A percentile compares a stretch with the other conserved stretches of the same genome.
Evolutionary conservation across 2,329 filamentous ascomycete species (phyloP).

Genomic region (Pseudocercospora vitis): DNA sequence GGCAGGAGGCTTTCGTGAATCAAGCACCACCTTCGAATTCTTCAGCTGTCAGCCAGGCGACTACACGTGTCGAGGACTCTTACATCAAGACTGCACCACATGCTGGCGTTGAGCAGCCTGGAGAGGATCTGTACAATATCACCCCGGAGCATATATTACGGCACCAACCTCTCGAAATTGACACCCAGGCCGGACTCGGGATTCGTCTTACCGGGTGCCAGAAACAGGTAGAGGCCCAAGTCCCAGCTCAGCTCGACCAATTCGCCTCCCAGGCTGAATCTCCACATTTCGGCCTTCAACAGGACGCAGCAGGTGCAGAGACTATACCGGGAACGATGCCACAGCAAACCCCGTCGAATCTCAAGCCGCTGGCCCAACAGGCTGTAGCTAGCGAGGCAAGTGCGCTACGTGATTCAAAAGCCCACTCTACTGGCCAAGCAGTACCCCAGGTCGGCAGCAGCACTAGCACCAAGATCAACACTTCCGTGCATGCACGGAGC

Average conservation of each 20-base stretch:
- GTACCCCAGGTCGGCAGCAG: not conserved
- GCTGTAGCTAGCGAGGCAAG: not conserved
- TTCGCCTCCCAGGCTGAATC: too few relatives aligned
- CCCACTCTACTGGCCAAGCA: not conserved
- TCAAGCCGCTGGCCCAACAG: constrained; percentile 7
- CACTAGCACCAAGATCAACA: not conserved
- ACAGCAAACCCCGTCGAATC: constrained; percentile 11
- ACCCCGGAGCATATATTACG: constrained; percentile 21
- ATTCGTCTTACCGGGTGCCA: too few relatives aligned
- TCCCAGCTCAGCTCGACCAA: too few relatives aligned
- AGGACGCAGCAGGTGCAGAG: too few relatives aligned
- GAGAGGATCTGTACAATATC: constrained; percentile 22
- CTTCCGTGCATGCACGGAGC: not conserved
- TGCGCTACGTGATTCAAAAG: not conserved
- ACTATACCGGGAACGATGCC: not conserved
- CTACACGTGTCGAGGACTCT: constrained; percentile 8
- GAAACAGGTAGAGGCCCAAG: too few relatives aligned
- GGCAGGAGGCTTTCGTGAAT: not conserved
- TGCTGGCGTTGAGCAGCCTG: constrained; percentile 3
- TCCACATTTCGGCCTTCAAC: too few relatives aligned
- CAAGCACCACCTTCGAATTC: not conserved
- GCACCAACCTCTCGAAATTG: not conserved
- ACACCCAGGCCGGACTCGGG: not conserved
- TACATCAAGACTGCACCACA: not conserved
- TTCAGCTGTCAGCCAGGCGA: not conserved